Evolutionary conservation across 1,139 yeast genomes (phyloP).

Genomic region (Saccharomyces hybrid): DNA sequence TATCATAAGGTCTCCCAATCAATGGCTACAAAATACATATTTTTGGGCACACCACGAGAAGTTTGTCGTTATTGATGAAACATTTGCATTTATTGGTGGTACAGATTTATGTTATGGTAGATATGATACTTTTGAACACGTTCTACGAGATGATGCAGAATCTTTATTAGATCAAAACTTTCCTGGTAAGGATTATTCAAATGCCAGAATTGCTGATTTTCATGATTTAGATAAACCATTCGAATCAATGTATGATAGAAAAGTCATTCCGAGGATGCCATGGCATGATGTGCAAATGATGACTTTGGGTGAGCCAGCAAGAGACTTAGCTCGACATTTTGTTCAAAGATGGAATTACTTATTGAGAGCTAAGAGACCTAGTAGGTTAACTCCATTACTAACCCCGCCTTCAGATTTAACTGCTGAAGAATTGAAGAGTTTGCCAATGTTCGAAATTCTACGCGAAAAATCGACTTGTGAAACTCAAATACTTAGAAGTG

Average conservation of each 20-base stretch:
- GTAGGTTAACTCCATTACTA: slow-evolving; percentile 83
- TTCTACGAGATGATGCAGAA: slow-evolving; percentile 62
- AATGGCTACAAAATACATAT: slow-evolving; percentile 81
- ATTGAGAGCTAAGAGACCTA: slow-evolving; percentile 86
- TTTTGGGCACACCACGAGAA: slow-evolving; percentile 99
- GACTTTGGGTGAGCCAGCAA: slow-evolving; percentile 90
- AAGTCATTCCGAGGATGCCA: slow-evolving; percentile 86
- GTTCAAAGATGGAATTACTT: slow-evolving; percentile 97
- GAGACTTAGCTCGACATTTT: slow-evolving; percentile 89
- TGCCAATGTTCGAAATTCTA: slow-evolving; percentile 41
- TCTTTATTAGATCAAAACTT: slow-evolving; percentile 59
- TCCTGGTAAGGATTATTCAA: slow-evolving; percentile 97
- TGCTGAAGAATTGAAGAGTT: slow-evolving; percentile 53
- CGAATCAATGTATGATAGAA: slow-evolving; percentile 87
- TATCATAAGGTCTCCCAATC: slow-evolving; percentile 92
- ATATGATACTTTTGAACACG: slow-evolving; percentile 95
- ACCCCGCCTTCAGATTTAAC: slow-evolving; percentile 90
- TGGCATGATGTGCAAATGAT: slow-evolving; percentile 99
- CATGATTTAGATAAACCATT: slow-evolving; percentile 74
- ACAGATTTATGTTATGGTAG: slow-evolving; percentile 93
- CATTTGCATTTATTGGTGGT: slow-evolving; percentile 90
- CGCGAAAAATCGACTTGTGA: slow-evolving; percentile 70
- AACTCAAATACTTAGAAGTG: slow-evolving; percentile 78
- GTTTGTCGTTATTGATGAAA: slow-evolving; percentile 76
- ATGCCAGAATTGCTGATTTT: slow-evolving; percentile 89